Conservation (phyloP, 2,329 filamentous ascomycete species). For the Epichloe sp. region DNA sequence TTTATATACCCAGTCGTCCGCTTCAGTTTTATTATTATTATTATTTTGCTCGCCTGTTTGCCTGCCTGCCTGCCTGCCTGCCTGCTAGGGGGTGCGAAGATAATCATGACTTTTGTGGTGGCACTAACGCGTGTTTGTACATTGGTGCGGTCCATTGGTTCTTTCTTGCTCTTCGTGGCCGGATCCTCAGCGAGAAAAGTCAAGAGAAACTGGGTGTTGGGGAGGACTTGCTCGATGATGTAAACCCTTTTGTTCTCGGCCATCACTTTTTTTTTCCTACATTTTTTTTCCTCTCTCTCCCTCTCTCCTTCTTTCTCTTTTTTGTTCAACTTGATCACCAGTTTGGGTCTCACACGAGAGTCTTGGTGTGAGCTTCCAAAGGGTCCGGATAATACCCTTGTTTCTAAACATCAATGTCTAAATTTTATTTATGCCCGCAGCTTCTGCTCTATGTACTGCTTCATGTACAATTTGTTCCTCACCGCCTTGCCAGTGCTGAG, state of each 20-base stretch:
- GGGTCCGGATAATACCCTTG: conserved; percentile 1
- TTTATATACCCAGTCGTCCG: conserved; percentile 17
- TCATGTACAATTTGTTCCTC: background rate
- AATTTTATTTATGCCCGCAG: conserved; percentile 3
- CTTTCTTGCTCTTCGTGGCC: background rate
- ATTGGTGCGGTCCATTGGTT: background rate
- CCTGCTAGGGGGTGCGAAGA: conserved; percentile 3
- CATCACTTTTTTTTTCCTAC: background rate
- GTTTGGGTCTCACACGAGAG: background rate
- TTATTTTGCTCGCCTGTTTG: background rate
- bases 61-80: conserved; percentile 6
- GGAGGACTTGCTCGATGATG: background rate
- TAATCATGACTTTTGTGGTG: background rate
- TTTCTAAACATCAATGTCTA: conserved; percentile 6
- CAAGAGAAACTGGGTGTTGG: conserved; percentile 1
- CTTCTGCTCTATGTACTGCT: background rate
- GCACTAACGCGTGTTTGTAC: conserved; percentile 1
- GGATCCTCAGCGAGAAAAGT: background rate
- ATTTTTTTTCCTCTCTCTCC: background rate
- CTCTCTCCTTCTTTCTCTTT: background rate
- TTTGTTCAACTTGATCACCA: background rate
- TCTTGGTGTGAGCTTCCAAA: background rate
- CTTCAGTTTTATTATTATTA: conserved; percentile 8
- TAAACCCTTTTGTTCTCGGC: background rate
- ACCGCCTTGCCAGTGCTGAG: too few relatives aligned